Percentiles rank a stretch among this genome's conserved stretches.
Evolutionary conservation across 2,329 filamentous ascomycete species (phyloP).

Genomic region (Coniosporium tulheliwenetii): DNA sequence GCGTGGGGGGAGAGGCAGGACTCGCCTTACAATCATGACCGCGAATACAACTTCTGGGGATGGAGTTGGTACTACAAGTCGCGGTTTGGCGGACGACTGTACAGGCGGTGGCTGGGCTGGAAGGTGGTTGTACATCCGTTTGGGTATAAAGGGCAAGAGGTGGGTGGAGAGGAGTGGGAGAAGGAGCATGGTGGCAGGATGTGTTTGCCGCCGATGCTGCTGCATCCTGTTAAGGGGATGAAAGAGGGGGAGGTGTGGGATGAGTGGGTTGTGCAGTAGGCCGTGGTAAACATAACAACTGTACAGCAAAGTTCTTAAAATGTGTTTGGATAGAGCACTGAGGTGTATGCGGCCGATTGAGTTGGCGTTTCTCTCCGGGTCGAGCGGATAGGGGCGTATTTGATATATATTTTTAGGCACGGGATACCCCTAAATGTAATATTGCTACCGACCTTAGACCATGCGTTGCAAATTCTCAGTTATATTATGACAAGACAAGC

Average conservation of each 20-base stretch:
- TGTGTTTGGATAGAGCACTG: too few species aligned
- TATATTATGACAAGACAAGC: too few species aligned
- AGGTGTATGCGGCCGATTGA: too few species aligned
- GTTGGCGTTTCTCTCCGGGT: too few species aligned
- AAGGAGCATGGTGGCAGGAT: conserved; percentile 53
- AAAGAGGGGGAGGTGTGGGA: neutral
- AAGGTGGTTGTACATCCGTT: conserved; percentile 65
- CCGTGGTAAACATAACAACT: too few species aligned
- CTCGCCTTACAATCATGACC: conserved; percentile 37
- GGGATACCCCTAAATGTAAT: too few species aligned
- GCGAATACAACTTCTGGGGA: conserved; percentile 78
- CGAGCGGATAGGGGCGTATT: too few species aligned
- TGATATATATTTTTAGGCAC: too few species aligned
- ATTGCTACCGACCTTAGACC: too few species aligned
- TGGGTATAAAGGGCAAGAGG: conserved; percentile 54
- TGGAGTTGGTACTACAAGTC: conserved; percentile 88
- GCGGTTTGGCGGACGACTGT: conserved; percentile 66
- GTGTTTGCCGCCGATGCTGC: conserved; percentile 78
- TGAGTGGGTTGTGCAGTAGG: too few species aligned
- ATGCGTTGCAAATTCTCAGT: too few species aligned
- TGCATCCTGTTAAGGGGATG: conserved; percentile 65
- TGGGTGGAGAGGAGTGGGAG: conserved; percentile 15
- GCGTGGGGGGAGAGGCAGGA: conserved; percentile 27
- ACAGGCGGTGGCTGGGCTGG: conserved; percentile 73
- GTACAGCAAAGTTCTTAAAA: too few species aligned